Evolutionary conservation across 495 filamentous ascomycete genomes (phyloP).

Genomic region (Penicillium malachiteum): DNA sequence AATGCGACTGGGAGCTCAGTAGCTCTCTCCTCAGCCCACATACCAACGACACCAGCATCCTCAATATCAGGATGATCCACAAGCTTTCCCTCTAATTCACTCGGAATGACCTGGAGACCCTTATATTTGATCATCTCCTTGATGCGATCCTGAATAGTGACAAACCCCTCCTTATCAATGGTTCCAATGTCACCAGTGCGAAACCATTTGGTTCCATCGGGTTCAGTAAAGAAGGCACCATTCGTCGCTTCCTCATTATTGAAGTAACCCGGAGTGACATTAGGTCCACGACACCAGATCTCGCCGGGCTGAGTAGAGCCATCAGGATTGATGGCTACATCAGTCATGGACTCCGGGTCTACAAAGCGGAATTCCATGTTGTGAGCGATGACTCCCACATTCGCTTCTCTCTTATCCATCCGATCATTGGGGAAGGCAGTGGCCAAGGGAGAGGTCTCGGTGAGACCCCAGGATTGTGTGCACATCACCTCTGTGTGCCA

Average conservation of each 20-base stretch:
- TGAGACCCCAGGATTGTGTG: constrained; percentile 77
- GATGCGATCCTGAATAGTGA: constrained; percentile 66
- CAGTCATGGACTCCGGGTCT: constrained; percentile 38
- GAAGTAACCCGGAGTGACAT: constrained; percentile 66
- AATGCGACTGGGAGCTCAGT: constrained; percentile 79
- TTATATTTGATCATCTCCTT: constrained; percentile 82
- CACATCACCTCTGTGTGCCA: constrained; percentile 57
- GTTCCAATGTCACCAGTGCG: constrained; percentile 58
- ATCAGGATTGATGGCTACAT: constrained; percentile 42
- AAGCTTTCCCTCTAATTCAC: constrained; percentile 72
- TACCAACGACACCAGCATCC: constrained; percentile 69
- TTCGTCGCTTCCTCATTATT: constrained; percentile 62
- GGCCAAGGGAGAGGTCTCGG: constrained; percentile 53
- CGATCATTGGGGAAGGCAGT: constrained; percentile 47
- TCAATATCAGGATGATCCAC: constrained; percentile 63
- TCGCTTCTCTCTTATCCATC: constrained; percentile 54
- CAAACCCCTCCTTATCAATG: constrained; percentile 51
- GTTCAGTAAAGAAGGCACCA: constrained; percentile 52
- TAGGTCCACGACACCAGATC: constrained; percentile 55
- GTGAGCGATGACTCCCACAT: constrained; percentile 57
- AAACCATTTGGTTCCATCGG: constrained; percentile 53
- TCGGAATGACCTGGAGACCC: constrained; percentile 75
- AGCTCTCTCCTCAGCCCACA: constrained; percentile 58
- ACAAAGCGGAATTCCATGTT: constrained; percentile 61
- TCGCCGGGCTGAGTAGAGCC: constrained; percentile 54